Evolutionary conservation across 208 protist species (phyloP).

Genomic region (Leishmania gerbilli): DNA sequence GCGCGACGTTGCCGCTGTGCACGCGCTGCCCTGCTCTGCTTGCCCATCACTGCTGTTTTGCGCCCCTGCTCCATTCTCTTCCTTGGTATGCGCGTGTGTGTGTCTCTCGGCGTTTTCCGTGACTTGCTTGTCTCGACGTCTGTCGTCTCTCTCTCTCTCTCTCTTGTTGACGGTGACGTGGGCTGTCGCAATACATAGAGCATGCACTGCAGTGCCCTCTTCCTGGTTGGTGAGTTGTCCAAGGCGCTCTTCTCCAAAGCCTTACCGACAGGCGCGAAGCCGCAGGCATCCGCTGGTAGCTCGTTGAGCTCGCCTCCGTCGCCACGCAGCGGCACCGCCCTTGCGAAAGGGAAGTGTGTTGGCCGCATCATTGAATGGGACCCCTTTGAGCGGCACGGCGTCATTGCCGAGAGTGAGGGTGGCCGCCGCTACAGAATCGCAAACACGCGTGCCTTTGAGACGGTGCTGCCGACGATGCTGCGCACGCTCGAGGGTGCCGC

Average conservation of each 20-base stretch:
- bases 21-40: background rate
- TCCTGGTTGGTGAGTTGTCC: constrained; percentile 5
- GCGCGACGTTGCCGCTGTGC: background rate
- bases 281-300: background rate
- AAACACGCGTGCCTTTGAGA: constrained; percentile 86
- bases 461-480: constrained; percentile 75
- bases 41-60: background rate
- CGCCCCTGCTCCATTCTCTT: background rate
- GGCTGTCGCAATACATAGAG: background rate
- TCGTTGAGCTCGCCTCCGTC: background rate
- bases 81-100: background rate
- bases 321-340: background rate
- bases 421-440: constrained; percentile 59
- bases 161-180: background rate
- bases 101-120: background rate
- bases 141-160: background rate
- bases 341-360: constrained; percentile 5
- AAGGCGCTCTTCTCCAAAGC: constrained; percentile 6
- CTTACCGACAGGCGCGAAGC: background rate
- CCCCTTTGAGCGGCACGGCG: constrained; percentile 74
- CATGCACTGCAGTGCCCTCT: constrained; percentile 13
- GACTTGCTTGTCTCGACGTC: background rate
- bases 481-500: constrained; percentile 60
- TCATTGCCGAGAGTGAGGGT: constrained; percentile 55
- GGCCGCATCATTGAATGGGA: constrained; percentile 77